A percentile compares a stretch with the other conserved stretches of the same genome.
These are phyloP conservation scores for Cyamopsis tetragonoloba DNA, from an alignment of 306 rosid species.

Conservation along the genomic window DNA sequence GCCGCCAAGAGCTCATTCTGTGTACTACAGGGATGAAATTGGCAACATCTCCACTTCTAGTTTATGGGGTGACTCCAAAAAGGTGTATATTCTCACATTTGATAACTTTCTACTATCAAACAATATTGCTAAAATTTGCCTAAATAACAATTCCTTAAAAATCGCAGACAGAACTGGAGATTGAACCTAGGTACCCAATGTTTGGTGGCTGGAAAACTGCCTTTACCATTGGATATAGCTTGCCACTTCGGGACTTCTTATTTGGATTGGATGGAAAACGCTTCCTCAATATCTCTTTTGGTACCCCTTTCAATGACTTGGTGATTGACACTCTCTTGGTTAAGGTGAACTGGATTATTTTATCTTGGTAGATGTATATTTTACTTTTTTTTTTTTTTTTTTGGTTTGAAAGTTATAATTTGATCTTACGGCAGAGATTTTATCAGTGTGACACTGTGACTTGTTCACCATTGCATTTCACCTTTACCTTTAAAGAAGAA, in stretches of 20 bases:
- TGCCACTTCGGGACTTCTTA: slow-evolving; percentile 87
- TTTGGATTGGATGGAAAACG: slow-evolving; percentile 75
- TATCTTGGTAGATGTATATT: not conserved
- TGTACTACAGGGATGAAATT: slow-evolving; percentile 90
- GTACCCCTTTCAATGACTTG: slow-evolving; percentile 75
- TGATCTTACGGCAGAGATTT: not conserved
- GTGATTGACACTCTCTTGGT: slow-evolving; percentile 71
- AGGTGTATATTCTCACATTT: slow-evolving; percentile 39
- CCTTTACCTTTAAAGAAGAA: not conserved
- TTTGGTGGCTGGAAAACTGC: slow-evolving; percentile 97
- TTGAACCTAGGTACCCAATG: slow-evolving; percentile 93
- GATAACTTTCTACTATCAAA: not conserved
- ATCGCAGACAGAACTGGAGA: slow-evolving; percentile 74
- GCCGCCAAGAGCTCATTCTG: slow-evolving; percentile 93
- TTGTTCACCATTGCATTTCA: slow-evolving; percentile 19
- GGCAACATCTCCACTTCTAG: slow-evolving; percentile 96
- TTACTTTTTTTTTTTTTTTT: not conserved
- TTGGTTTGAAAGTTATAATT: slow-evolving; percentile 13
- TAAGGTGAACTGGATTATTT: slow-evolving; percentile 49
- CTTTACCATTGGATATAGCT: slow-evolving; percentile 87
- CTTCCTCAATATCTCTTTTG: slow-evolving; percentile 70
- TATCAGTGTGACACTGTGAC: not conserved
- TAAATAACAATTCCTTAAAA: slow-evolving; percentile 4
- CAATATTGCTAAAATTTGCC: slow-evolving; percentile 19
- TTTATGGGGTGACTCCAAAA: slow-evolving; percentile 89